A percentile compares a stretch with the other conserved stretches of the same genome.
These are phyloP conservation scores for Penicillium herquei DNA, from an alignment of 495 filamentous ascomycete species.

Conservation along the genomic window DNA sequence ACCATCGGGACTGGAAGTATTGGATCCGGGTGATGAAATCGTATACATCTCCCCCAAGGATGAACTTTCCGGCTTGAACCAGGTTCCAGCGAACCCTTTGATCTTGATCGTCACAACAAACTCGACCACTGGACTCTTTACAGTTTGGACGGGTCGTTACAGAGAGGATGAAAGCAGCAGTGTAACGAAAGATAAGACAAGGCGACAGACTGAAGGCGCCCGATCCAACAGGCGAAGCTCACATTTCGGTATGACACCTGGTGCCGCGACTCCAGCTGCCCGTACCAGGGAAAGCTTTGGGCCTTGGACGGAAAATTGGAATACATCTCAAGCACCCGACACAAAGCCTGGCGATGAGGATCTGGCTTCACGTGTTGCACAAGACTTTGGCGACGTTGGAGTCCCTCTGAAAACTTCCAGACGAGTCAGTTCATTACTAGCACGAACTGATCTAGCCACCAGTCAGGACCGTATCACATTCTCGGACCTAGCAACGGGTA, in stretches of 20 bases:
- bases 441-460: slow-evolving; percentile 82
- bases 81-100: slow-evolving; percentile 41
- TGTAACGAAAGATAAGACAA: slow-evolving; percentile 47
- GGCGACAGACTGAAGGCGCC: slow-evolving; percentile 52
- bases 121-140: slow-evolving; percentile 66
- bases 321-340: slow-evolving; percentile 31
- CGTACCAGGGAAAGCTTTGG: slow-evolving; percentile 60
- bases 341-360: slow-evolving; percentile 46
- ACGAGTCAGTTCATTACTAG: slow-evolving; percentile 87
- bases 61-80: slow-evolving; percentile 41
- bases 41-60: slow-evolving; percentile 68
- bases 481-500: slow-evolving; percentile 60
- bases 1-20: slow-evolving; percentile 43
- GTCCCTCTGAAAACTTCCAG: slow-evolving; percentile 73
- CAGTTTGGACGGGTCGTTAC: slow-evolving; percentile 74
- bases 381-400: slow-evolving; percentile 68
- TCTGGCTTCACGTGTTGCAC: slow-evolving; percentile 71
- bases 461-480: slow-evolving; percentile 74
- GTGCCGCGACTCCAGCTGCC: slow-evolving; percentile 73
- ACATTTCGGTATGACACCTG: slow-evolving; percentile 74
- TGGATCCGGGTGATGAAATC: slow-evolving; percentile 74
- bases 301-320: slow-evolving; percentile 35
- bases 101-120: slow-evolving; percentile 83
- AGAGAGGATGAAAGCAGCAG: slow-evolving; percentile 54
- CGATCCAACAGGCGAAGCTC: slow-evolving; percentile 78